These are phyloP conservation scores for Phytophthora nicotianae DNA, from an alignment of 352 stramenopile genomes.

Conservation along the genomic window DNA sequence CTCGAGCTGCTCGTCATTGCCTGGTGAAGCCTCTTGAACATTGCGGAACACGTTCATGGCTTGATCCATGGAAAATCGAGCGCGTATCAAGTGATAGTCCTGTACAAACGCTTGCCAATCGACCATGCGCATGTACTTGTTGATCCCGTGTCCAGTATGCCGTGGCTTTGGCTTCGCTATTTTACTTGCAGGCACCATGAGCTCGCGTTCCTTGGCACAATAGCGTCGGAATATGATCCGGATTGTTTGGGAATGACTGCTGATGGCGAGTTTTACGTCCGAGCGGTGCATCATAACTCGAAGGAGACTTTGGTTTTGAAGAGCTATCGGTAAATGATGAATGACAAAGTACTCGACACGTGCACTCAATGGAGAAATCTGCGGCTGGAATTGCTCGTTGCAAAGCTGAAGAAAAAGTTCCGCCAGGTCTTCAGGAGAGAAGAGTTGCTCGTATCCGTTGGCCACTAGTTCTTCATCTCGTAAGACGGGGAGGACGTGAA, in stretches of 20 bases:
- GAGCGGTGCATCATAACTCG: constrained; percentile 56
- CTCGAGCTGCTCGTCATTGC: constrained; percentile 49
- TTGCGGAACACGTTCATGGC: constrained; percentile 66
- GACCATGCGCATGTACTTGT: constrained; percentile 67
- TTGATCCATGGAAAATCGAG: constrained; percentile 64
- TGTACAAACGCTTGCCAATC: constrained; percentile 76
- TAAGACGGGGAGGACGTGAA: constrained; percentile 60
- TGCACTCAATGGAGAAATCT: constrained; percentile 54
- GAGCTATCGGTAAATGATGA: constrained; percentile 54
- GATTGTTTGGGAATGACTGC: constrained; percentile 59
- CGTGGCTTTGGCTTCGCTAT: constrained; percentile 22
- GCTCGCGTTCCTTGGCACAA: constrained; percentile 66
- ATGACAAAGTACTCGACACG: constrained; percentile 66
- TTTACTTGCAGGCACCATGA: constrained; percentile 23
- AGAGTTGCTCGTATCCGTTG: constrained; percentile 58
- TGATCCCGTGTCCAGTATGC: constrained; percentile 44
- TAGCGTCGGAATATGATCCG: constrained; percentile 78
- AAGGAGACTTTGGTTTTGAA: constrained; percentile 62
- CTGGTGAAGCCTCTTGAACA: constrained; percentile 55
- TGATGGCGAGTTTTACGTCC: constrained; percentile 62
- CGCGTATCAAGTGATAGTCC: constrained; percentile 70
- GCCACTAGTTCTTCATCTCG: constrained; percentile 57
- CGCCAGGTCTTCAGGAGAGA: constrained; percentile 63
- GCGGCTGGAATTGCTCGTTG: constrained; percentile 78
- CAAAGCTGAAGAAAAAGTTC: constrained; percentile 74